These are phyloP conservation scores for Hyaloperonospora brassicae DNA, from an alignment of 352 stramenopile species.

Conservation along the genomic window DNA sequence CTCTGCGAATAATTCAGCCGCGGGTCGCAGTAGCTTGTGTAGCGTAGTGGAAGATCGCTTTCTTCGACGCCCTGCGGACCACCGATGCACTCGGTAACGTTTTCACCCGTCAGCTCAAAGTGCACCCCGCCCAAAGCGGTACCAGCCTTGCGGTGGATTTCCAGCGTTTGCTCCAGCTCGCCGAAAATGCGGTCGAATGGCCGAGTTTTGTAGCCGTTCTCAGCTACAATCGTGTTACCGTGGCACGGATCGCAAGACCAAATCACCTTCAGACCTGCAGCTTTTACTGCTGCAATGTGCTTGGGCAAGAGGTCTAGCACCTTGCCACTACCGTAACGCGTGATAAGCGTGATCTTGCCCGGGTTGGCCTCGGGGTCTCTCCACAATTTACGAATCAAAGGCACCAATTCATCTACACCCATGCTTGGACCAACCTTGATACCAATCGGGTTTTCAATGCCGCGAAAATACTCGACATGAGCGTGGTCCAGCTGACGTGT, in stretches of 20 bases:
- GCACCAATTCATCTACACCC: conserved; percentile 90
- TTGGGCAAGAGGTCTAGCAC: conserved; percentile 88
- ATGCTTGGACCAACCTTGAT: conserved; percentile 97
- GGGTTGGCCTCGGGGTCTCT: conserved; percentile 87
- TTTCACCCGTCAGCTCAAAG: conserved; percentile 97
- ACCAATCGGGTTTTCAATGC: conserved; percentile 97
- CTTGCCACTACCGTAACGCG: conserved; percentile 95
- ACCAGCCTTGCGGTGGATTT: conserved; percentile 94
- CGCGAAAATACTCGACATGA: conserved; percentile 97
- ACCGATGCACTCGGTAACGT: conserved; percentile 98
- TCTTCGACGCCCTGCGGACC: conserved; percentile 92
- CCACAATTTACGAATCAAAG: conserved; percentile 94
- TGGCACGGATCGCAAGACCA: conserved; percentile 95
- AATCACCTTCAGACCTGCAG: conserved; percentile 90
- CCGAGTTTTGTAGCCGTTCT: conserved; percentile 94
- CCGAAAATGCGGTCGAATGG: conserved; percentile 94
- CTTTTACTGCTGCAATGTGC: conserved; percentile 94
- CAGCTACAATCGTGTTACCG: conserved; percentile 97
- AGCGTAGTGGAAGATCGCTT: conserved; percentile 88
- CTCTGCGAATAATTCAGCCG: conserved; percentile 97
- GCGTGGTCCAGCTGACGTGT: conserved; percentile 96
- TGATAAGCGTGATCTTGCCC: conserved; percentile 97
- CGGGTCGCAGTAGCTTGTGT: conserved; percentile 97
- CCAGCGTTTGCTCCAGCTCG: conserved; percentile 95
- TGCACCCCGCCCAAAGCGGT: conserved; percentile 91